Evolutionary conservation across 176 grass and related monocot species (phyloP).

Genomic region (Musa schizocarpa): DNA sequence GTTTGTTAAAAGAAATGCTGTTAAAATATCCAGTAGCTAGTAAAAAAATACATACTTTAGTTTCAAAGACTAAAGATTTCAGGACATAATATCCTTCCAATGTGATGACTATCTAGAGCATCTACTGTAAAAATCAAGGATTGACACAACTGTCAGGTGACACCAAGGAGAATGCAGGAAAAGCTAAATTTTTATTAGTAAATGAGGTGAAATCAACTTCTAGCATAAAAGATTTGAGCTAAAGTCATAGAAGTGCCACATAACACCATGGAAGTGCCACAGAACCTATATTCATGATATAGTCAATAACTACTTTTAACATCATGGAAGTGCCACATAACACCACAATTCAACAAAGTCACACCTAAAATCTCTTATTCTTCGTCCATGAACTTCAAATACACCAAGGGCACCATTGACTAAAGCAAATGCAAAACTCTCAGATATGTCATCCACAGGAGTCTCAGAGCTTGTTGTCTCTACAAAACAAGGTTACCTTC

Average conservation of each 20-base stretch:
- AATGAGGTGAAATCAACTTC: too few species aligned
- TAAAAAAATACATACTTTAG: neutral
- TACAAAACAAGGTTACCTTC: constrained; percentile 25
- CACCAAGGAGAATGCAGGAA: too few species aligned
- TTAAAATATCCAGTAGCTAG: neutral
- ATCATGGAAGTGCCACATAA: constrained; percentile 15
- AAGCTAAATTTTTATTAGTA: too few species aligned
- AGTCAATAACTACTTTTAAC: neutral
- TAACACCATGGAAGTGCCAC: too few species aligned
- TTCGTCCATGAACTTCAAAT: constrained; percentile 96
- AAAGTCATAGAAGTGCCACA: too few species aligned
- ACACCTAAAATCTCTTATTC: constrained; percentile 96
- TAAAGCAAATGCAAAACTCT: constrained; percentile 99
- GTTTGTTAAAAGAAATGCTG: neutral
- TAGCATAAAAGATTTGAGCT: too few species aligned
- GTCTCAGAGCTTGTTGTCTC: constrained; percentile 53
- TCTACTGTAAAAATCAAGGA: too few species aligned
- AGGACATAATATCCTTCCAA: neutral
- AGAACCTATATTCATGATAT: too few species aligned
- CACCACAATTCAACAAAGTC: constrained; percentile 16
- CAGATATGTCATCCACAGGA: constrained; percentile 64
- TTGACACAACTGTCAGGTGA: too few species aligned
- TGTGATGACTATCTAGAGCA: neutral
- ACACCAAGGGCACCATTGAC: constrained; percentile 98
- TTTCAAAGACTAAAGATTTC: neutral